Evolutionary conservation across 345 rosid genomes (phyloP).

Genomic region (Salix caprea): DNA sequence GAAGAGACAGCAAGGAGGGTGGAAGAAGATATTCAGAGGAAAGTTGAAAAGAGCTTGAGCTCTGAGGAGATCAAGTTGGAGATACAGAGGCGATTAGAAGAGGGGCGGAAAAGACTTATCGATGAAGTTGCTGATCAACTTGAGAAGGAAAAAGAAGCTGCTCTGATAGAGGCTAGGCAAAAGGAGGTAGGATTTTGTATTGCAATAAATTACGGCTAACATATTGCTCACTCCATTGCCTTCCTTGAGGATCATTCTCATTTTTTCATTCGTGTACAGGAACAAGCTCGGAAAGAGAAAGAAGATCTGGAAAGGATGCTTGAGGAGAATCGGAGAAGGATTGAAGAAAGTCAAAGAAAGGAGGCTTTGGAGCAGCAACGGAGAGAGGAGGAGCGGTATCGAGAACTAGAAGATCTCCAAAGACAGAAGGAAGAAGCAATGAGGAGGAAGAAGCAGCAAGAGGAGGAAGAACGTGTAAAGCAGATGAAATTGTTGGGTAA

Average conservation of each 20-base stretch:
- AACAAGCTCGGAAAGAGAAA: constrained; percentile 56
- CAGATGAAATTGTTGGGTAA: constrained; percentile 94
- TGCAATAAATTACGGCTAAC: not conserved
- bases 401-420: constrained; percentile 79
- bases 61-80: constrained; percentile 63
- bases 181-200: constrained; percentile 56
- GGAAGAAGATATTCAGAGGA: constrained; percentile 69
- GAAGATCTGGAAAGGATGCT: constrained; percentile 74
- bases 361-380: constrained; percentile 82
- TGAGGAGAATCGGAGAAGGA: constrained; percentile 67
- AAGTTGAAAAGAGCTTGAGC: constrained; percentile 76
- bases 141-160: constrained; percentile 75
- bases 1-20: constrained; percentile 89
- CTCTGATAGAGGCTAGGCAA: constrained; percentile 56
- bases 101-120: constrained; percentile 60
- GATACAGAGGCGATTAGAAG: constrained; percentile 63
- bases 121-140: constrained; percentile 79
- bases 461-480: constrained; percentile 82
- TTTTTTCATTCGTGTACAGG: constrained; percentile 39
- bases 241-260: not conserved
- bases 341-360: constrained; percentile 76
- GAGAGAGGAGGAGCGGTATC: constrained; percentile 78
- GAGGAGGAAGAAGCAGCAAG: constrained; percentile 81
- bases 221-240: not conserved
- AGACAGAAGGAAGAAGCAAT: constrained; percentile 76